phyloP scores from a whole-genome alignment of 192 early-diverging fungal species.

The Coemansia sp. region DNA sequence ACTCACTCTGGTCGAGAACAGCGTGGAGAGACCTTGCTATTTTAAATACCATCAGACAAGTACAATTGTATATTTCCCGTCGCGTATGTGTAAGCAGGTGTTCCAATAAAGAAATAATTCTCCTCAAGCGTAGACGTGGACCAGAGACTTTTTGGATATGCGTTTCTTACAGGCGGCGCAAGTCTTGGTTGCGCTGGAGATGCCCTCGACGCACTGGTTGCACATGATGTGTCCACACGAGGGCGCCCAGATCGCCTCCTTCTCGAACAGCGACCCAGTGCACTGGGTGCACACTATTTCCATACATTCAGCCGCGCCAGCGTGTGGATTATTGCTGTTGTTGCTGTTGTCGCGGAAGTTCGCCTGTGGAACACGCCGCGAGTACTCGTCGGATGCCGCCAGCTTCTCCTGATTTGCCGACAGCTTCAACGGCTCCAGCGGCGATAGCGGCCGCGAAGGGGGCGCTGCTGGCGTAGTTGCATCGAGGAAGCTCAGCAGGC shows the following conservation, averaged over 20 bases:
- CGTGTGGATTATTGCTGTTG: neutral
- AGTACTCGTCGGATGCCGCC: constrained; percentile 20
- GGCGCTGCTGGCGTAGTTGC: constrained; percentile 38
- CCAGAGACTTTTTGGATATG: constrained; percentile 32
- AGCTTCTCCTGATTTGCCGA: constrained; percentile 39
- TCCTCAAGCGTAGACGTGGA: constrained; percentile 27
- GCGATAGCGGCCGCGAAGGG: constrained; percentile 28
- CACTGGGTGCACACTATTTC: constrained; percentile 49
- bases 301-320: neutral
- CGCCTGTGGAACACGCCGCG: constrained; percentile 34
- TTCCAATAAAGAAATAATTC: too few species aligned
- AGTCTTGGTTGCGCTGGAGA: constrained; percentile 20
- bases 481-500: constrained; percentile 44
- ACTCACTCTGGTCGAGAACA: too few species aligned
- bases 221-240: constrained; percentile 51
- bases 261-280: constrained; percentile 24
- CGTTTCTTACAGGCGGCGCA: constrained; percentile 45
- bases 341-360: constrained; percentile 39
- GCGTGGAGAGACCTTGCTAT: too few species aligned
- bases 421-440: constrained; percentile 32
- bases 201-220: constrained; percentile 34
- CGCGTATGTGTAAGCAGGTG: too few species aligned
- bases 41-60: too few species aligned
- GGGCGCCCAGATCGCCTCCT: constrained; percentile 47
- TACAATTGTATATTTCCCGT: too few species aligned